phyloP scores from a whole-genome alignment of 495 filamentous ascomycete species.

The Podospora bellae-mahoneyi region DNA sequence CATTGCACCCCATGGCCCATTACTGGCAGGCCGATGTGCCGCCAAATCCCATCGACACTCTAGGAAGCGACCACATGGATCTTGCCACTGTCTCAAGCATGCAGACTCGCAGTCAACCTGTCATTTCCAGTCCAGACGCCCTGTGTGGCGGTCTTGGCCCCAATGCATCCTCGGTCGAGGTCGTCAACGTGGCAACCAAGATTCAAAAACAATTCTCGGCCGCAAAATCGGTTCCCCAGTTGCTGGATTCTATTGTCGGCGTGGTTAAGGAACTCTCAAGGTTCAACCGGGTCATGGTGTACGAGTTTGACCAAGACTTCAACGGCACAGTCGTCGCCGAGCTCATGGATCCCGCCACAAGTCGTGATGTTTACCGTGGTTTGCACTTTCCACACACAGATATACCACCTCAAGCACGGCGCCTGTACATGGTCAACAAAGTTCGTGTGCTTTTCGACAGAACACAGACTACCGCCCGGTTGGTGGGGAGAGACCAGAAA shows the following conservation, averaged over 20 bases:
- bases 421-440: conserved; percentile 70
- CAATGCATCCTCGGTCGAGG: conserved; percentile 20
- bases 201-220: conserved; percentile 27
- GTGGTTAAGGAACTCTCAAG: conserved; percentile 24
- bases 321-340: conserved; percentile 29
- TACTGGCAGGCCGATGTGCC: conserved; percentile 5
- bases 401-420: conserved; percentile 27
- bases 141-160: conserved; percentile 9
- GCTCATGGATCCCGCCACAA: conserved; percentile 26
- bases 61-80: conserved; percentile 29
- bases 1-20: conserved; percentile 20
- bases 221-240: conserved; percentile 9
- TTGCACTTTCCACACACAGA: conserved; percentile 27
- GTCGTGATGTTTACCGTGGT: conserved; percentile 25
- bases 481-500: conserved; percentile 67
- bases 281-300: conserved; percentile 29
- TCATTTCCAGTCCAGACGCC: conserved; percentile 10
- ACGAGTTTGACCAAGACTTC: conserved; percentile 27
- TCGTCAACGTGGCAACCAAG: conserved; percentile 24
- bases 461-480: conserved; percentile 61
- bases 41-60: conserved; percentile 21
- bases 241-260: conserved; percentile 25
- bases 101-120: conserved; percentile 23
- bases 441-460: conserved; percentile 67
- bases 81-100: conserved; percentile 26